phyloP scores from a whole-genome alignment of 2,329 filamentous ascomycete species.

The Rasamsonia emersonii region DNA sequence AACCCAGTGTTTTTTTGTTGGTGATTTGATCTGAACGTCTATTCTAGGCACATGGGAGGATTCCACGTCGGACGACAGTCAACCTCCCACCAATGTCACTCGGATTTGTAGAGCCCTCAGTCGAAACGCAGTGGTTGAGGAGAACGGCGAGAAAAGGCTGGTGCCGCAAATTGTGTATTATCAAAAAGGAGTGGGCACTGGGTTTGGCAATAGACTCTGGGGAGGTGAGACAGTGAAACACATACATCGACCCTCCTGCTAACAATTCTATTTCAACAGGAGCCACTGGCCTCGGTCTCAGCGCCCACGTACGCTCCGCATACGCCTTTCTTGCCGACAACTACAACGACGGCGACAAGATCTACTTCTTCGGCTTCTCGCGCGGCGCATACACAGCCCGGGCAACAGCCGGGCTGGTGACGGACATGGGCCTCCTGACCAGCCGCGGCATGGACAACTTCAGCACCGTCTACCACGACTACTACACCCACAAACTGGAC shows the following conservation, averaged over 20 bases:
- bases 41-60: conserved; percentile 23
- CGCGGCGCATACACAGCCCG: conserved; percentile 40
- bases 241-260: neutral
- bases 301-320: conserved; percentile 17
- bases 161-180: conserved; percentile 34
- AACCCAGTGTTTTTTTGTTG: neutral
- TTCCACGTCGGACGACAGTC: conserved; percentile 16
- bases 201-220: conserved; percentile 13
- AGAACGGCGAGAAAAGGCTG: conserved; percentile 13
- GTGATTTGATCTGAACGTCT: neutral
- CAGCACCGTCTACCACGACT: conserved; percentile 15
- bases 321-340: conserved; percentile 46
- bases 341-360: conserved; percentile 43
- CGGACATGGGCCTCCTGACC: conserved; percentile 39
- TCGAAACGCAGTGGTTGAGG: conserved; percentile 17
- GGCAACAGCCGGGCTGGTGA: conserved; percentile 38
- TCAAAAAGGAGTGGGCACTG: conserved; percentile 32
- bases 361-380: conserved; percentile 43
- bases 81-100: conserved; percentile 32
- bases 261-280: conserved; percentile 2
- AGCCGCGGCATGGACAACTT: conserved; percentile 18
- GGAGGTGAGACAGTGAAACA: conserved; percentile 11
- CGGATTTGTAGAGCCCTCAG: conserved; percentile 28
- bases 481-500: conserved; percentile 13
- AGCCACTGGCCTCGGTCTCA: conserved; percentile 13